A percentile compares a stretch with the other conserved stretches of the same genome.
Conservation (phyloP, 2,329 filamentous ascomycete species). For the Pleochaeta shiraiana region DNA sequence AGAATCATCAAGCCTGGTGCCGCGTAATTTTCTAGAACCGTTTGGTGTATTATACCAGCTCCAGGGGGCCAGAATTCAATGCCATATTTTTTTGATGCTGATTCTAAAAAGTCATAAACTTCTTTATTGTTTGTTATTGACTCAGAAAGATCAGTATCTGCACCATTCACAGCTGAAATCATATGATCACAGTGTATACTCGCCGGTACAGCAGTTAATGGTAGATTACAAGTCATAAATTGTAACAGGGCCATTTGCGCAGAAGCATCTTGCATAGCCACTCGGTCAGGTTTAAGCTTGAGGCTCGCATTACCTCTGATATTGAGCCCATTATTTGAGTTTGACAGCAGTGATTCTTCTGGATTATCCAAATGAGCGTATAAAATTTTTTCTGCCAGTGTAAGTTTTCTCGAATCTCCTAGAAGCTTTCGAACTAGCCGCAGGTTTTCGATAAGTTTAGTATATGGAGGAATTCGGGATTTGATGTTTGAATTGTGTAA, state of each 20-base stretch:
- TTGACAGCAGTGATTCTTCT: constrained; percentile 67
- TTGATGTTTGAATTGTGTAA: constrained; percentile 15
- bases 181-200: constrained; percentile 99
- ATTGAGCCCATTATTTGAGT: constrained; percentile 62
- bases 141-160: constrained; percentile 60
- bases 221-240: constrained; percentile 93
- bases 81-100: constrained; percentile 72
- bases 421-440: constrained; percentile 54
- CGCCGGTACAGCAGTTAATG: constrained; percentile 75
- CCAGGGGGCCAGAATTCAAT: constrained; percentile 94
- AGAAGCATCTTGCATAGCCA: constrained; percentile 98
- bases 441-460: constrained; percentile 58
- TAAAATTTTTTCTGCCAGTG: constrained; percentile 92
- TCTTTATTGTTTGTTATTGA: constrained; percentile 88
- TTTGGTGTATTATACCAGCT: constrained; percentile 93
- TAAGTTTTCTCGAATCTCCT: constrained; percentile 39
- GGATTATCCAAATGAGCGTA: constrained; percentile 86
- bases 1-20: constrained; percentile 98
- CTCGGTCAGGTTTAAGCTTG: constrained; percentile 90
- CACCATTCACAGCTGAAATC: constrained; percentile 88
- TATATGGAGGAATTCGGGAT: constrained; percentile 43
- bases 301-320: constrained; percentile 80
- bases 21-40: constrained; percentile 92
- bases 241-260: constrained; percentile 97
- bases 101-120: constrained; percentile 94